Base-by-base conservation (phyloP, 1,284 basidiomycete species). In the Moniliophthora roreri region DNA sequence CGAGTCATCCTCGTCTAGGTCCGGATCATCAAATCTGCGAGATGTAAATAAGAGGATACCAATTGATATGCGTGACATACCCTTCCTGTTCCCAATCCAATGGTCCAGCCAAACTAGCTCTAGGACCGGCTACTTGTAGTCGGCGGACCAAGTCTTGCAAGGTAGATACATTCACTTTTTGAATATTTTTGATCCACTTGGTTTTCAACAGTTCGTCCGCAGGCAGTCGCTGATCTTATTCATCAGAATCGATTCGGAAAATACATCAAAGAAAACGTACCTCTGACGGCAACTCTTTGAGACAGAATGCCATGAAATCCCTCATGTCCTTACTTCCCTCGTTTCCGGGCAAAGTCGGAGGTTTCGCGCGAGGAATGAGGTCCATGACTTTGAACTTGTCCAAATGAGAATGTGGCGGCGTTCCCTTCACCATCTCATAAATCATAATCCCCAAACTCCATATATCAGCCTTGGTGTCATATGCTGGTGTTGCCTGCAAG, bases 371-470 rank as follows among this genome's bases (percentile, higher is more conserved):
- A 9, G 95, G 90, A 54, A 99, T 98, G 58, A 98, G 79, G 64
- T 95, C 89, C 68, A 98, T 87, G 38, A 93, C 93, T 64, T 93
- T 85, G 76, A 93, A 85, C 61, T 92, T 88, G 62, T 91, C 89
- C 56, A 90, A 78, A 63, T 95, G 89, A 11, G 91, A 84, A 65
- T 95, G 84, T 3, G 95, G 95, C 11, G 94, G 95, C 59, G 85
- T 87, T n/a, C 95, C 95, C 64, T 91, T 96, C 50, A 88, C 84
- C 87, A 98, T 95, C 70, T 98, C 95, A 64, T 92, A 97, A 15
- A 95, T 82, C 68, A 95, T 91, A 64, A 98, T 95, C 5, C 95
- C 95, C 53, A 98, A 72, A 62, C 92, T 95, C 95, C 95, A 98
- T 48, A 98, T 93, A 65, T 98, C 96, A 4, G 95, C 96, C 65